Percentiles rank a stretch among this genome's conserved stretches.
phyloP scores from a whole-genome alignment of 331 rosid species.

The Rhamnella rubrinervis region DNA sequence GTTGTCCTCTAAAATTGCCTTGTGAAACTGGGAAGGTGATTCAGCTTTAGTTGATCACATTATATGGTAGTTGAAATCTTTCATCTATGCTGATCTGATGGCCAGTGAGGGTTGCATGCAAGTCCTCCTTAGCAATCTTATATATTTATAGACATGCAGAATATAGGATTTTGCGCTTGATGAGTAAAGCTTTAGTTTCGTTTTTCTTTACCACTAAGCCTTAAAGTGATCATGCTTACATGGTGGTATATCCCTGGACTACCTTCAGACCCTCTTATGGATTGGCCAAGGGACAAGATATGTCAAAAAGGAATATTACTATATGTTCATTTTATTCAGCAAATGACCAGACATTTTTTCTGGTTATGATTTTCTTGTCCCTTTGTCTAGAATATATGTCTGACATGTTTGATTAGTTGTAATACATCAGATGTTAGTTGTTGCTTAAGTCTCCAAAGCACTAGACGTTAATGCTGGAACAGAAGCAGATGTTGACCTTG shows the following conservation, averaged over 20 bases:
- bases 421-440: too few relatives aligned
- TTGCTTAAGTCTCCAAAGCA: constrained; percentile 4
- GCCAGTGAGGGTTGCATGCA: too few relatives aligned
- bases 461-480: constrained; percentile 33
- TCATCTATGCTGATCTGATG: too few relatives aligned
- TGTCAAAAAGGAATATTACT: background rate
- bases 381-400: too few relatives aligned
- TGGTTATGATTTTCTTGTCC: background rate
- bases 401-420: too few relatives aligned
- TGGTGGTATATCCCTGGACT: background rate
- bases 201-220: background rate
- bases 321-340: too few relatives aligned
- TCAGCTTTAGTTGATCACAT: too few relatives aligned
- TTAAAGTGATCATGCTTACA: background rate
- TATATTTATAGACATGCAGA: too few relatives aligned
- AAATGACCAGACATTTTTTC: background rate
- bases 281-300: background rate
- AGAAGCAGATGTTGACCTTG: constrained; percentile 32
- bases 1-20: background rate
- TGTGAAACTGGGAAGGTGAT: too few relatives aligned
- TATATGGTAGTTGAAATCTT: too few relatives aligned
- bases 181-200: background rate
- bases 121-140: too few relatives aligned
- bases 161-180: too few relatives aligned
- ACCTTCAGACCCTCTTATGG: background rate